Percentiles rank a stretch among this genome's conserved stretches.
These are phyloP conservation scores for Nymphaea colorata DNA, from an alignment of 164 flowering plant species.

Conservation along the genomic window DNA sequence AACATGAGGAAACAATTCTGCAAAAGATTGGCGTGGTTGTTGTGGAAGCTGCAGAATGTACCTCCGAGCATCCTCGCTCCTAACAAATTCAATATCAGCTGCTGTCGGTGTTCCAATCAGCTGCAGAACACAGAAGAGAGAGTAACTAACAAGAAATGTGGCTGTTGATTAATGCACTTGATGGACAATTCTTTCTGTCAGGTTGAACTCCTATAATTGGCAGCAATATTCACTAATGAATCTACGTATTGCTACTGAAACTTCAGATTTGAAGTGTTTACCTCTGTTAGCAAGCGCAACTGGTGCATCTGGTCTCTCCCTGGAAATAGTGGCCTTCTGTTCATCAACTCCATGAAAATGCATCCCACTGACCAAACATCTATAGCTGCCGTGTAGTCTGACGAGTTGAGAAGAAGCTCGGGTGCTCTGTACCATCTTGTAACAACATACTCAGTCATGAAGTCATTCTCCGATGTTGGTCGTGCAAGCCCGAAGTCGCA, in stretches of 20 bases:
- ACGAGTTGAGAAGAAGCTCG: slow-evolving; percentile 70
- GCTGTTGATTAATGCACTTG: no score
- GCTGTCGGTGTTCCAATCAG: slow-evolving; percentile 91
- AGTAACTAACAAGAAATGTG: not conserved
- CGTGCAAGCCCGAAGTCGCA: slow-evolving; percentile 97
- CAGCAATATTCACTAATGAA: no score
- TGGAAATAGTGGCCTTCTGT: slow-evolving; percentile 64
- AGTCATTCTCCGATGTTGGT: slow-evolving; percentile 58
- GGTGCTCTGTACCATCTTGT: slow-evolving; percentile 99
- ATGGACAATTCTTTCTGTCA: no score
- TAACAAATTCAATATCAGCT: slow-evolving; percentile 63
- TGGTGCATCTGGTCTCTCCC: slow-evolving; percentile 95
- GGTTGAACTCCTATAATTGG: no score
- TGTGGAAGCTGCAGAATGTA: slow-evolving; percentile 51
- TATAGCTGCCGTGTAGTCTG: slow-evolving; percentile 89
- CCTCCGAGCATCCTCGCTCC: slow-evolving; percentile 67
- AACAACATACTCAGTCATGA: slow-evolving; percentile 94
- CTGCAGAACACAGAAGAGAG: slow-evolving; percentile 19
- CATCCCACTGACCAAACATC: slow-evolving; percentile 99
- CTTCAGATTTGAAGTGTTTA: slow-evolving; percentile 12
- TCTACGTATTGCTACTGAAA: not conserved
- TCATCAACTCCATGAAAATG: slow-evolving; percentile 90
- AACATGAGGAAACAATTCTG: slow-evolving; percentile 52
- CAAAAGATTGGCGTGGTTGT: slow-evolving; percentile 49
- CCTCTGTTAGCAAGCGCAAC: slow-evolving; percentile 84